Conservation (phyloP, 148 eudicot species). For the Arctostaphylos glauca region DNA sequence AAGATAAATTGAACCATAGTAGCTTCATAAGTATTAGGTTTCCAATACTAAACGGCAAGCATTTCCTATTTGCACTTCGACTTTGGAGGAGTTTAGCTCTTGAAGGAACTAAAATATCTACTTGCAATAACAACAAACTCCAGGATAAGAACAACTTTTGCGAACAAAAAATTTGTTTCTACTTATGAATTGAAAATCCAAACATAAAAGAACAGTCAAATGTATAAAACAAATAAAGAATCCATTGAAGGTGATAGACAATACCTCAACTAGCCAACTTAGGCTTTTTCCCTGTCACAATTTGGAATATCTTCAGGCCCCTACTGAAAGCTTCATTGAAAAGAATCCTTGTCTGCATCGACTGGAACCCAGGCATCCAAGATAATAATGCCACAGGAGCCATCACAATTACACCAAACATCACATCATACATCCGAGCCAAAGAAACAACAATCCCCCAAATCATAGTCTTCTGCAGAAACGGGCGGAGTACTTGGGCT, state of each 20-base stretch:
- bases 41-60: background rate
- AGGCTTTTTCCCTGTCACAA: constrained; percentile 65
- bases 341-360: constrained; percentile 93
- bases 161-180: background rate
- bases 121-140: background rate
- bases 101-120: constrained; percentile 10
- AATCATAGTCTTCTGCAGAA: constrained; percentile 45
- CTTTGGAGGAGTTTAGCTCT: background rate
- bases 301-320: constrained; percentile 81
- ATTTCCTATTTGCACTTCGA: background rate
- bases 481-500: constrained; percentile 69
- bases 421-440: constrained; percentile 77
- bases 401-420: constrained; percentile 88
- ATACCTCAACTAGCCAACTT: constrained; percentile 43
- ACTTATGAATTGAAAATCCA: background rate
- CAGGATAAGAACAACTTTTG: background rate
- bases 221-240: background rate
- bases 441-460: constrained; percentile 68
- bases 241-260: background rate
- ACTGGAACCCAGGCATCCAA: constrained; percentile 95
- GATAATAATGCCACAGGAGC: constrained; percentile 74
- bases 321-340: constrained; percentile 93
- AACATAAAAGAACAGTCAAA: background rate
- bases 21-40: background rate
- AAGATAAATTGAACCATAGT: background rate